Percentiles rank a stretch among this genome's conserved stretches.
Conservation (phyloP, 2,329 filamentous ascomycete species). For the Alternaria alternata region DNA sequence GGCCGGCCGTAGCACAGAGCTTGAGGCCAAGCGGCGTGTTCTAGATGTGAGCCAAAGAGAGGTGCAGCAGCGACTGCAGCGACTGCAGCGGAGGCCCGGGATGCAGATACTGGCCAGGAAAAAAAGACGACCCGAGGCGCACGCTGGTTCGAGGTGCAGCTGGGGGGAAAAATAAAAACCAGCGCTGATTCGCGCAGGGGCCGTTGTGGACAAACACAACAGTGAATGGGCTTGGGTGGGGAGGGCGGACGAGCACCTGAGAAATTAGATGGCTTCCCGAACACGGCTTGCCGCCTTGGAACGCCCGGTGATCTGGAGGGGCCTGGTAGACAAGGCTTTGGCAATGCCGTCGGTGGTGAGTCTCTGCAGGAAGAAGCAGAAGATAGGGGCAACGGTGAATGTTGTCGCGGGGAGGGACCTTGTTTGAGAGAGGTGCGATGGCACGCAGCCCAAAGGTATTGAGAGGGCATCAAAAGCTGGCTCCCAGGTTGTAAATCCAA, state of each 20-base stretch:
- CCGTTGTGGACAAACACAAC: slow-evolving; percentile 23
- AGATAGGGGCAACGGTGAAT: slow-evolving; percentile 3
- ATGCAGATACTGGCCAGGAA: slow-evolving; percentile 34
- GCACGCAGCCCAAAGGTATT: slow-evolving; percentile 25
- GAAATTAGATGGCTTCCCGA: slow-evolving; percentile 42
- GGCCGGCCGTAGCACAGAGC: slow-evolving; percentile 27
- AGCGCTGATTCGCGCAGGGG: slow-evolving; percentile 25
- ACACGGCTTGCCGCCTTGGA: slow-evolving; percentile 33
- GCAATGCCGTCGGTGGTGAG: slow-evolving; percentile 5
- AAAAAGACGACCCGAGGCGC: slow-evolving; percentile 30
- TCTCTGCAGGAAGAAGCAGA: slow-evolving; percentile 2
- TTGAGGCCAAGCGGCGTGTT: slow-evolving; percentile 37
- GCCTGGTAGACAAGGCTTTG: slow-evolving; percentile 13
- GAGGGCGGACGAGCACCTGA: slow-evolving; percentile 27
- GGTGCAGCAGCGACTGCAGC: slow-evolving; percentile 31
- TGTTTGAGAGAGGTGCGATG: slow-evolving; percentile 16
- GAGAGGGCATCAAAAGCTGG: slow-evolving; percentile 16
- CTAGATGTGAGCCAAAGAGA: slow-evolving; percentile 36
- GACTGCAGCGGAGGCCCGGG: slow-evolving; percentile 27
- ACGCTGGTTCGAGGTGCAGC: slow-evolving; percentile 33
- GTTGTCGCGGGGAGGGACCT: slow-evolving; percentile 11
- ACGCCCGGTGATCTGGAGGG: slow-evolving; percentile 31
- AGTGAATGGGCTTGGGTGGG: slow-evolving; percentile 10
- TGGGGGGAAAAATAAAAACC: slow-evolving; percentile 26
- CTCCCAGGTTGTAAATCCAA: slow-evolving; percentile 6